These are phyloP conservation scores for Darksidea phi DNA, from an alignment of 495 filamentous ascomycete species.

Conservation along the genomic window DNA sequence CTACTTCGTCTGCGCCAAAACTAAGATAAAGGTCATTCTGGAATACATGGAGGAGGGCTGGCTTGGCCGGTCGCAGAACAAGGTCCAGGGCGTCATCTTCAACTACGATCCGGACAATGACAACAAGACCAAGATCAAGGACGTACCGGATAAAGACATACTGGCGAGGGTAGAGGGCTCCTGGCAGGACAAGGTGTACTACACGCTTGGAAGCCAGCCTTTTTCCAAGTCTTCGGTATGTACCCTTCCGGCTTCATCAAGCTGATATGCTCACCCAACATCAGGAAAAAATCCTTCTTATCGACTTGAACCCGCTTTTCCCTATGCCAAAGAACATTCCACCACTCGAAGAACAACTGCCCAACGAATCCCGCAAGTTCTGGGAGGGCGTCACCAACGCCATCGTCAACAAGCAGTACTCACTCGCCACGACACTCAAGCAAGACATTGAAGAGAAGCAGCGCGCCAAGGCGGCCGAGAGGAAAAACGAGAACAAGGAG, in stretches of 20 bases:
- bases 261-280: conserved; percentile 5
- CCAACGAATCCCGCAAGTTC: conserved; percentile 86
- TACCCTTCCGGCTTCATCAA: neutral
- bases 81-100: conserved; percentile 87
- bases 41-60: conserved; percentile 93
- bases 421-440: conserved; percentile 80
- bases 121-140: conserved; percentile 70
- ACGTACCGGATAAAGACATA: conserved; percentile 79
- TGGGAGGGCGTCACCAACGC: conserved; percentile 85
- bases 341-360: conserved; percentile 70
- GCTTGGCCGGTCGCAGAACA: conserved; percentile 87
- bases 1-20: conserved; percentile 82
- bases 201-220: conserved; percentile 48
- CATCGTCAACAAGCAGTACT: conserved; percentile 81
- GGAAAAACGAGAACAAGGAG: conserved; percentile 61
- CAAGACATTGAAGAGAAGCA: conserved; percentile 90
- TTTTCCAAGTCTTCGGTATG: conserved; percentile 52
- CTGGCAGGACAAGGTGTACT: conserved; percentile 75
- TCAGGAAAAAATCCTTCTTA: conserved; percentile 67
- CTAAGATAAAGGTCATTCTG: conserved; percentile 83
- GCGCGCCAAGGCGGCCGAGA: conserved; percentile 75
- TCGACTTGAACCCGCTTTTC: conserved; percentile 78
- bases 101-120: conserved; percentile 81
- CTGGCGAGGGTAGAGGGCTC: conserved; percentile 79
- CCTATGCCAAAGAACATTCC: conserved; percentile 77